Percentiles rank a stretch among this genome's conserved stretches.
phyloP scores from a whole-genome alignment of 2,329 filamentous ascomycete genomes.

The Calonectria pseudoreteaudii region DNA sequence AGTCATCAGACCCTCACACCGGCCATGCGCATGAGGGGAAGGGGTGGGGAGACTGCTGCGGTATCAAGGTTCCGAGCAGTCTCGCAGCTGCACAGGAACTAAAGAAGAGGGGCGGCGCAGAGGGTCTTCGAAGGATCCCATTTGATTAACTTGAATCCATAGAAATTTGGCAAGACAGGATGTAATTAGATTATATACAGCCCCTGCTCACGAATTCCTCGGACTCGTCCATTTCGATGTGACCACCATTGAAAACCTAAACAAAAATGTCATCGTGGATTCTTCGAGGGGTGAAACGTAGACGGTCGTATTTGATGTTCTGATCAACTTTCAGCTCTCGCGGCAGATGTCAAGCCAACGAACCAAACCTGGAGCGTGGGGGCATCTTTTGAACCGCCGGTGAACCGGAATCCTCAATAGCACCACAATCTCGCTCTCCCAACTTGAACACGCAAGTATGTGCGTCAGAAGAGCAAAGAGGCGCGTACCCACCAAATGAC shows the following conservation, averaged over 20 bases:
- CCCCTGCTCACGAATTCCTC: conserved; percentile 6
- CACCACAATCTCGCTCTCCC: background rate
- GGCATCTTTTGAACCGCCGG: background rate
- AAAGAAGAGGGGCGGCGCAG: conserved; percentile 75
- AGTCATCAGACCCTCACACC: conserved; percentile 71
- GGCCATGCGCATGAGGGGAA: conserved; percentile 73
- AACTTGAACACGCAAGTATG: background rate
- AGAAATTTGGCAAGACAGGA: conserved; percentile 11
- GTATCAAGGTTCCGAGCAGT: conserved; percentile 96
- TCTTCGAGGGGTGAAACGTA: background rate
- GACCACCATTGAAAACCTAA: background rate
- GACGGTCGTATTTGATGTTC: background rate
- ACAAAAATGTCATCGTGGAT: background rate
- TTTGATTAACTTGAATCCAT: conserved; percentile 73
- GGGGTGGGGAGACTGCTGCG: conserved; percentile 96
- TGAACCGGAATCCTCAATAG: background rate
- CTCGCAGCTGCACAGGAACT: conserved; percentile 91
- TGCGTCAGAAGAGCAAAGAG: no score
- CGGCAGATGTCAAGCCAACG: background rate
- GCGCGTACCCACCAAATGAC: no score
- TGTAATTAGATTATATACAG: conserved; percentile 14
- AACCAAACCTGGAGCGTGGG: background rate
- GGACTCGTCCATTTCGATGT: background rate
- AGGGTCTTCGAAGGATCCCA: conserved; percentile 78
- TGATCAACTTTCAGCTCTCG: background rate